Evolutionary conservation across 1,139 yeast genomes (phyloP), one percentile per base, ranked within the genome.

Genomic region (Diutina mesorugosa): DNA sequence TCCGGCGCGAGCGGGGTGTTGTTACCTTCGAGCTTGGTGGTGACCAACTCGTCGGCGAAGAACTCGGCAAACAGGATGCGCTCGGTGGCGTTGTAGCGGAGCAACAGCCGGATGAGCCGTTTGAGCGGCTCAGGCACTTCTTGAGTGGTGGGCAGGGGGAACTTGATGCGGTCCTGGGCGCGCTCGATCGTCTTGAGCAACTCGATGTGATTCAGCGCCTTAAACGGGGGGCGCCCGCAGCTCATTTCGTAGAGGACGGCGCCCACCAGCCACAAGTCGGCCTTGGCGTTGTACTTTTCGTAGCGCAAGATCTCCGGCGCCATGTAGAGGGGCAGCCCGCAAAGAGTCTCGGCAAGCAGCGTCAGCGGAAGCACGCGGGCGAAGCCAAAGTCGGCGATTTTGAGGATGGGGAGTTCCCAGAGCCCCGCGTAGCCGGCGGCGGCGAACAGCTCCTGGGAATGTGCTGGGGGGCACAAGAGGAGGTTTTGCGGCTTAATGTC

Each of bases 261-360:
- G 4, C 99, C 99, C 5, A 93, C 97, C 1, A 97, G 90, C 99
- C 99, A 93, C 61, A 93, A 73, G 68, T 93, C 99, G 0, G 97
- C 98, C 67, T 90, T 91, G 4, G 98, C 99, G 64, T 91, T 90
- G 71, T 93, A 93, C 69, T 90, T 93, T 67, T 95, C 98, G 67
- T 90, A 90, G 60, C 96, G 78, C 64, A 93, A 76, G 55, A 93
- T 95, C 69, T 93, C 99, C 0, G 99, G 99, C 0, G 99, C 99
- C 99, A 93, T 93, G 69, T 95, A 93, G 54, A 93, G 73, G 1
- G 99, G 99, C 10, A 97, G 89, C 1, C 99, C 99, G 75, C 99
- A 93, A 61, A 93, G 74, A 2, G 99, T 93, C 69, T 93, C 99
- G 1, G 99, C 98, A 80, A 95, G 78, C 2, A 96, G 85, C 1